Conservation (phyloP, 495 filamentous ascomycete genomes). For the Usnea hakonensis region DNA sequence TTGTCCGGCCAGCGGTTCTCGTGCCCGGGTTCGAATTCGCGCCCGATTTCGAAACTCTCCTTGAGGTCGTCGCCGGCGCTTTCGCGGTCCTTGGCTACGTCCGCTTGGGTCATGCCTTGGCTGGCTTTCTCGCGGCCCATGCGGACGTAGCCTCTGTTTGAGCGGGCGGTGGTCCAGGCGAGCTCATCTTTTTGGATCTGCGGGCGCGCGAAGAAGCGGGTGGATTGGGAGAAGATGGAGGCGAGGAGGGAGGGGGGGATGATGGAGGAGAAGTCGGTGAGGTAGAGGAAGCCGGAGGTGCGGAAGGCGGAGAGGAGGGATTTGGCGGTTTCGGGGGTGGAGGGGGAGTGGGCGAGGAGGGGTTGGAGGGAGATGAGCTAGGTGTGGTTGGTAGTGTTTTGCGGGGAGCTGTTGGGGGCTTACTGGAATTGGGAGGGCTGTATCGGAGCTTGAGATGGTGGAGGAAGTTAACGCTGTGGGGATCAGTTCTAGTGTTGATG, state of each 20-base stretch:
- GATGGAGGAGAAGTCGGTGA: constrained; percentile 58
- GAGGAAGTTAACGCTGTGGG: background rate
- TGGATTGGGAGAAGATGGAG: constrained; percentile 61
- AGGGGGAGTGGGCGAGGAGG: constrained; percentile 58
- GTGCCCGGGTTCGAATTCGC: constrained; percentile 55
- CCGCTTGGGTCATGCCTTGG: constrained; percentile 45
- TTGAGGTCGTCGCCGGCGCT: constrained; percentile 63
- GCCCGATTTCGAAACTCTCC: constrained; percentile 77
- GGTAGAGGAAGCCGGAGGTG: constrained; percentile 83
- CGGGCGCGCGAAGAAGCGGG: constrained; percentile 69
- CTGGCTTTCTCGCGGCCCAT: constrained; percentile 73
- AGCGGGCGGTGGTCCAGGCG: constrained; percentile 61
- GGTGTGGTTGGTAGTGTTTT: constrained; percentile 1
- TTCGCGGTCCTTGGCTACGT: constrained; percentile 51
- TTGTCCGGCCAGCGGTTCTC: constrained; percentile 75
- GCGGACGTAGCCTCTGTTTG: constrained; percentile 72
- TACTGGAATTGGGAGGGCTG: constrained; percentile 1
- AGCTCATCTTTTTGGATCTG: constrained; percentile 60
- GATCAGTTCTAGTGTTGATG: background rate
- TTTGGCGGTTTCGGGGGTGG: constrained; percentile 58
- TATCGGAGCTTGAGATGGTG: background rate
- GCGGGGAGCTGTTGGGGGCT: background rate
- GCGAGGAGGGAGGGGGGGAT: constrained; percentile 55
- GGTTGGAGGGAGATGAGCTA: constrained; percentile 81
- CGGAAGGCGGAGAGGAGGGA: constrained; percentile 74